These are phyloP conservation scores for Suillus lakei DNA, from an alignment of 768 basidiomycete genomes.

Conservation along the genomic window DNA sequence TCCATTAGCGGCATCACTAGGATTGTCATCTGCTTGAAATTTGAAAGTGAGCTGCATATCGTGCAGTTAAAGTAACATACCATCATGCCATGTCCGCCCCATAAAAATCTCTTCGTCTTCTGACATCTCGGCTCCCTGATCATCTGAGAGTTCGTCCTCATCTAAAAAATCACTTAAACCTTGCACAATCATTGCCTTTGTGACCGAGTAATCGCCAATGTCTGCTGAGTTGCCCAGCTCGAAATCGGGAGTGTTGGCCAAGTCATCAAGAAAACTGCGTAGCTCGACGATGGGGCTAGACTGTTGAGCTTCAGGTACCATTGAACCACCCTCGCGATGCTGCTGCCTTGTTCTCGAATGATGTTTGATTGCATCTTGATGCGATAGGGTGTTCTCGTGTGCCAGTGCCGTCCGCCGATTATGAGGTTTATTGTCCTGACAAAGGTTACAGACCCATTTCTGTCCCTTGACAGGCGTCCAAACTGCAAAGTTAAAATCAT, in stretches of 20 bases:
- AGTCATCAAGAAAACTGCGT: neutral
- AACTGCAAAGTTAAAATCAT: neutral
- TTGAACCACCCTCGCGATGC: too few relatives aligned
- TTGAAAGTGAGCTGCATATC: neutral
- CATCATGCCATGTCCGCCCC: neutral
- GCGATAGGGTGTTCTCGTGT: neutral
- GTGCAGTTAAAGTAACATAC: neutral
- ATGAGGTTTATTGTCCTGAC: conserved; percentile 5
- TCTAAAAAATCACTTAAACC: neutral
- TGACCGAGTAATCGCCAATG: neutral
- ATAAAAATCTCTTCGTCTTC: neutral
- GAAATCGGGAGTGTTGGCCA: neutral
- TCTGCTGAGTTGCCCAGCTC: neutral
- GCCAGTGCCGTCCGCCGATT: neutral
- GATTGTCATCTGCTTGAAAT: neutral
- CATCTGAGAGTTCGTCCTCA: conserved; percentile 9
- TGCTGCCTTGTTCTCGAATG: neutral
- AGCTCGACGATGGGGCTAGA: neutral
- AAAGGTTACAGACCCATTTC: conserved; percentile 1
- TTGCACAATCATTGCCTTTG: neutral
- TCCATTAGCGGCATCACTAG: neutral
- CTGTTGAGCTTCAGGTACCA: neutral
- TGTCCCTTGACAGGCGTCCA: neutral
- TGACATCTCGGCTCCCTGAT: neutral
- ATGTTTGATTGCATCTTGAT: conserved; percentile 1